Base-by-base conservation (phyloP, 345 rosid genomes). In the Streptanthus diversifolius region DNA sequence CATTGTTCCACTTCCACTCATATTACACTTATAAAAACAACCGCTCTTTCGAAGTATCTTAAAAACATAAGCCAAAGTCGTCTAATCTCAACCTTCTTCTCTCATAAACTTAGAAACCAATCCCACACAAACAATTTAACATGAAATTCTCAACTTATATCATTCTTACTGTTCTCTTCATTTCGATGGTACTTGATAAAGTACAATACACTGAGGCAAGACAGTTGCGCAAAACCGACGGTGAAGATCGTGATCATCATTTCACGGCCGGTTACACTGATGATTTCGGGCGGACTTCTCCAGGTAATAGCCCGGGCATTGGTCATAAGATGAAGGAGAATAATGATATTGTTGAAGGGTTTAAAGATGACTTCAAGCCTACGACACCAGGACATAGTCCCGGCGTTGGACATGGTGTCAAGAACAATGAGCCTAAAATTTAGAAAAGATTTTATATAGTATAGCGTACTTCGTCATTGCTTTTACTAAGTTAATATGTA, bases 291-390 rank as follows among this genome's bases (percentile, higher is more conserved):
- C 82, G 86, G 14, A 77, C 82, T 11, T 19, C 56, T 11, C 86
- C 85, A 3, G 83, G 85, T 22, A 80, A 81, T 40, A 77, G 82
- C 39, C 86, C 86, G 0, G 80, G 84, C 13, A 76, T 81, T 51
- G 86, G 84, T 21, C 84, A 81, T 53, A 68, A 67, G 70, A 61
- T 43, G 67, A 59, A 43, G 40, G 57, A 60, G 24, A 3, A 21
- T 21, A 33, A 61, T 29, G 48, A 51, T 40, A 61, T 10, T 22
- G 48, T 18, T 25, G 63, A 60, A 22, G 43, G 37, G 17, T 59
- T 51, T 40, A 75, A 75, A 69, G 71, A 79, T 61, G 80, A 68
- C 11, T 76, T 82, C 59, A 75, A 80, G 35, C 82, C 82, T 22
- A 82, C 82, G 56, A 58, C 49, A n/a, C 73, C 54, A 36, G 75